A percentile compares a stretch with the other conserved stretches of the same genome.
Conservation (phyloP, 2,329 filamentous ascomycete species). For the Diaporthe citri region DNA sequence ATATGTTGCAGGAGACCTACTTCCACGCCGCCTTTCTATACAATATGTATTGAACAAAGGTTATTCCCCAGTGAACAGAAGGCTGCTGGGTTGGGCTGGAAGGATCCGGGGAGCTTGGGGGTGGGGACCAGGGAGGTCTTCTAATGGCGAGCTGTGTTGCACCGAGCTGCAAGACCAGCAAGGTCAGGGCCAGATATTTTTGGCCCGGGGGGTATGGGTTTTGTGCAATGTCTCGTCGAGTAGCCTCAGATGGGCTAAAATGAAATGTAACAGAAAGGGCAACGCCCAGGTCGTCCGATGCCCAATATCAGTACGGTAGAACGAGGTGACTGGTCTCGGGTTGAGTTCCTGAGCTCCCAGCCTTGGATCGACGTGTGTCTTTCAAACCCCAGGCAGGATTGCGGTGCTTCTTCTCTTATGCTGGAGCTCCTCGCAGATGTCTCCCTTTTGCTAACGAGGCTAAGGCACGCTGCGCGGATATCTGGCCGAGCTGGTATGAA, state of each 20-base stretch:
- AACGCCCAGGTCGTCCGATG: constrained; percentile 26
- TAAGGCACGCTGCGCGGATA: constrained; percentile 32
- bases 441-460: constrained; percentile 30
- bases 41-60: constrained; percentile 22
- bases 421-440: constrained; percentile 13
- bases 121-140: constrained; percentile 41
- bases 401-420: constrained; percentile 22
- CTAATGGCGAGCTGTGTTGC: constrained; percentile 39
- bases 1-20: neutral
- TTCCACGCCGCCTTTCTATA: constrained; percentile 28
- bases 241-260: constrained; percentile 33
- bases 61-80: constrained; percentile 30
- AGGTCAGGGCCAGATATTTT: constrained; percentile 39
- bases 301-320: constrained; percentile 14
- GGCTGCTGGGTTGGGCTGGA: constrained; percentile 38
- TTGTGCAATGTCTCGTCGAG: constrained; percentile 30
- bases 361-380: constrained; percentile 25
- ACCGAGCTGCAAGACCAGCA: constrained; percentile 40
- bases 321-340: constrained; percentile 30
- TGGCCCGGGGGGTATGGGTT: constrained; percentile 29
- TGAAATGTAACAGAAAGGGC: constrained; percentile 36
- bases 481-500: constrained; percentile 37
- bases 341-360: constrained; percentile 23
- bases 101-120: constrained; percentile 39
- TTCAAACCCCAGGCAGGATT: constrained; percentile 23